Percentiles rank a stretch among this genome's conserved stretches.
Evolutionary conservation across 1,284 basidiomycete species (phyloP).

Genomic region (Pyrrhoderma noxium): DNA sequence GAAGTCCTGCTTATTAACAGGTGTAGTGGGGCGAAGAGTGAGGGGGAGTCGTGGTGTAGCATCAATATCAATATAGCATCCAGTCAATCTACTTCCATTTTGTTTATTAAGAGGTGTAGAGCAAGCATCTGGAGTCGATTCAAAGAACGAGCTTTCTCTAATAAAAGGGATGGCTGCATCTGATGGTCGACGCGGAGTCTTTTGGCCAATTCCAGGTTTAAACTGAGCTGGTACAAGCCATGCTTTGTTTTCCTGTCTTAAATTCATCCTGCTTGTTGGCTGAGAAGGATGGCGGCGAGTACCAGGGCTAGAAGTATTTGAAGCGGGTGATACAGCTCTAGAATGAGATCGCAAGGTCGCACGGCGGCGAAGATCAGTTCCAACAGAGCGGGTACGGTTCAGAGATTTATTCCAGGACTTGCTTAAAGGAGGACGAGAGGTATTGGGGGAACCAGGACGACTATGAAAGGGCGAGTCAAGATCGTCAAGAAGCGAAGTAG

Average conservation of each 20-base stretch:
- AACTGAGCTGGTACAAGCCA: slow-evolving; percentile 14
- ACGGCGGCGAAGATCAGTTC: slow-evolving; percentile 14
- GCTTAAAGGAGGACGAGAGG: slow-evolving; percentile 4
- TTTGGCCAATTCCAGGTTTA: slow-evolving; percentile 6
- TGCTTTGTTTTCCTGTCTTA: slow-evolving; percentile 11
- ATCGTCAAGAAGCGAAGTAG: slow-evolving; percentile 17
- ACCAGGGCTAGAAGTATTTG: slow-evolving; percentile 9
- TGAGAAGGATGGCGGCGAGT: slow-evolving; percentile 14
- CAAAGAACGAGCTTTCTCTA: slow-evolving; percentile 16
- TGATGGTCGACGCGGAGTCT: slow-evolving; percentile 1
- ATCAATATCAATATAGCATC: slow-evolving; percentile 8
- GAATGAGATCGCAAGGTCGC: slow-evolving; percentile 16
- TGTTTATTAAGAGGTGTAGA: slow-evolving; percentile 13
- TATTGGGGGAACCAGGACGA: slow-evolving; percentile 38
- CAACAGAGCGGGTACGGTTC: slow-evolving; percentile 29
- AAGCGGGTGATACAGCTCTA: slow-evolving; percentile 15
- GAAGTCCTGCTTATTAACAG: not conserved
- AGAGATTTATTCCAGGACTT: slow-evolving; percentile 21
- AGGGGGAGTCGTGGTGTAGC: slow-evolving; percentile 16
- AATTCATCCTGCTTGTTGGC: not conserved
- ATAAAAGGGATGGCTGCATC: slow-evolving; percentile 7
- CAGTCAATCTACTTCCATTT: not conserved
- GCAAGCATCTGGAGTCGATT: slow-evolving; percentile 15
- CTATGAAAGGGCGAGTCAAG: slow-evolving; percentile 36
- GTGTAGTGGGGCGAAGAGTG: not conserved